Conservation (phyloP, 1,284 basidiomycete genomes). For the Sanghuangporus weigelae region DNA sequence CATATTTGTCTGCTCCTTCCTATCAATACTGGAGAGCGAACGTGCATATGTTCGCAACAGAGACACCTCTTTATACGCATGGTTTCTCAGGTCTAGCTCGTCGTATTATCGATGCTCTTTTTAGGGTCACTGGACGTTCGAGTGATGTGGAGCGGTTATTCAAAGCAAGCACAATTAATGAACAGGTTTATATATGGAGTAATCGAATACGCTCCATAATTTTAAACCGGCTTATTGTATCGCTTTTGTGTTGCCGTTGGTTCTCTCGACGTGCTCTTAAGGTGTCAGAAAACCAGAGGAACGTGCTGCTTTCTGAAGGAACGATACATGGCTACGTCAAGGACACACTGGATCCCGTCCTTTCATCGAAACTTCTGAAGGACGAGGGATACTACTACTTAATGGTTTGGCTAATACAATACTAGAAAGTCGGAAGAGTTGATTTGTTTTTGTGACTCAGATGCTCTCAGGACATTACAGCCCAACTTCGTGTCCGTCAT, state of each 20-base stretch:
- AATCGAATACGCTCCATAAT: conserved; percentile 58
- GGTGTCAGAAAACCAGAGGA: conserved; percentile 72
- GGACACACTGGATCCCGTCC: conserved; percentile 64
- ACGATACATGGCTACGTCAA: conserved; percentile 50
- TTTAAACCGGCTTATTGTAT: conserved; percentile 60
- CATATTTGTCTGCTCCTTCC: conserved; percentile 67
- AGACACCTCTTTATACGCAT: conserved; percentile 45
- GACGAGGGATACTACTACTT: conserved; percentile 68
- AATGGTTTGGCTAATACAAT: conserved; percentile 35
- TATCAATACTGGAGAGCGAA: conserved; percentile 80
- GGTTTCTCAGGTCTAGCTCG: conserved; percentile 75
- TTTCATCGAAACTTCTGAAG: conserved; percentile 46
- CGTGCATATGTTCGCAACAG: conserved; percentile 54
- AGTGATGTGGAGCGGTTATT: conserved; percentile 56
- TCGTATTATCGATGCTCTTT: conserved; percentile 58
- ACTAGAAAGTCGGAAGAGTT: not conserved
- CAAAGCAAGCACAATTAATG: conserved; percentile 48
- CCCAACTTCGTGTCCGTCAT: conserved; percentile 61
- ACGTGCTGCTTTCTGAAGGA: conserved; percentile 64
- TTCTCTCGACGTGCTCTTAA: conserved; percentile 85
- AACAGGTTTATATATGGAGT: conserved; percentile 67
- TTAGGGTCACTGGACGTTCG: conserved; percentile 55
- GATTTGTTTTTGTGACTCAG: conserved; percentile 21
- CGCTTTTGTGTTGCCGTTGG: conserved; percentile 54
- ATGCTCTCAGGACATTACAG: conserved; percentile 65